Evolutionary conservation across 768 basidiomycete species (phyloP), one percentile per base, ranked within the genome.

Genomic region (Termitomyces sp.): DNA sequence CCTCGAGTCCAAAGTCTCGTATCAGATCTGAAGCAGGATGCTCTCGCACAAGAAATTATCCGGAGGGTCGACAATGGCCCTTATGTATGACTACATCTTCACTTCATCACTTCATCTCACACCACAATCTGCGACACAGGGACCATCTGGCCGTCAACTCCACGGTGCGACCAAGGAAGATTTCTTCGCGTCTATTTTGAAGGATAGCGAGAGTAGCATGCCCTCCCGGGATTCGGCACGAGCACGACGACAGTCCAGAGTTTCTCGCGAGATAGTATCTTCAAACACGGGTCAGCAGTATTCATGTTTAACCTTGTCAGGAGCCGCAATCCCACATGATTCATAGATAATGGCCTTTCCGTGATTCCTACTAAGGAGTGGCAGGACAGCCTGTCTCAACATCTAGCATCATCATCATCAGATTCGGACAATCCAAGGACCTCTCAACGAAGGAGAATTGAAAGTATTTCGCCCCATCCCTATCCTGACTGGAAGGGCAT

Each of bases 201-300:
- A 77, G 65, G 82, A 84, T 65, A 83, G 79, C 59, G 79, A 82
- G 65, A 66, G 69, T 29, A 72, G 71, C 16, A 73, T 34, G 13
- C 39, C 71, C 52, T 72, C 70, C 51, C 76, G 79, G 46, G 86
- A 88, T 68, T 71, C 79, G 20, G 80, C 82, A 36, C 78, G 86
- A 57, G 81, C 86, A 9, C 80, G 86, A 42, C 76, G 89, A 46
- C 88, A 91, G 67, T 91, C 89, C 1, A 77, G 89, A 56, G 77
- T 90, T 51, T 88, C 89, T 12, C 80, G 89, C 55, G 89, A 91
- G 70, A 87, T 88, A 47, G 89, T 91, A 16, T 91, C 89, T 24
- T 86, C 84, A n/a, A 77, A 73, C 39, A 80, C 78, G 80, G 81
- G 86, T 79, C 57, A 27, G 51, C 18, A 52, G 9, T 12, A 64